Evolutionary conservation across 306 rosid genomes (phyloP), one percentile per base, ranked within the genome.

Genomic region (Rosa persica): DNA sequence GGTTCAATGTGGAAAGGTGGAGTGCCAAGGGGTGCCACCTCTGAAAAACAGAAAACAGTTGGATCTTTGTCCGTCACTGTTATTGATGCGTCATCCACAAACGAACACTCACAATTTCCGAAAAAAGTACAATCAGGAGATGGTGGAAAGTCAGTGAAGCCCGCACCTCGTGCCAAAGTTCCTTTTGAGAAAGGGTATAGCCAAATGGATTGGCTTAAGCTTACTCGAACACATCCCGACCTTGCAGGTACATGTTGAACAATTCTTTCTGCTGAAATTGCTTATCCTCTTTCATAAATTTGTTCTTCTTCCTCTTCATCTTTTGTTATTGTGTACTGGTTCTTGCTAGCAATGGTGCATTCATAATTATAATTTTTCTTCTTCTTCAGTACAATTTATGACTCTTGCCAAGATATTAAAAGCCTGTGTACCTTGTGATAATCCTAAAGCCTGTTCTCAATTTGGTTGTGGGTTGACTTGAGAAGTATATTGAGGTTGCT

Each of bases 191-290:
- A 93, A 82, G 99, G 99, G 12, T 93, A 92, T 73, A 95, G 99
- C 88, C 99, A 87, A 85, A 90, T 95, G 97, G 97, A 95, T 70
- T 95, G 99, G 99, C 89, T 95, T 61, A 95, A 89, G 92, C 97
- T 95, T 76, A 93, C 94, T 67, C 91, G 81, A 74, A 78, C 98
- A 3, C 94, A 93, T 81, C 99, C 98, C 23, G 97, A 95, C 75
- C 96, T 95, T 82, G 98, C 98, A 88, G 99, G 99, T 93, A 82
- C 55, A 5, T 47, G 38, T 61, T 54, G 30, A 47, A 68, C 23
- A 42, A 51, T 42, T 36, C 30, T 58, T 77, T 25, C 12, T 22
- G 48, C 71, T 16, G 71, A 76, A 38, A 55, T 20, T 78, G 34
- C 54, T n/a, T 72, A 46, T 46, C 43, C 55, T 42, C 20, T 20